Base-by-base conservation (phyloP, 2,329 filamentous ascomycete species). In the Aspergillus fumigatiaffinis region DNA sequence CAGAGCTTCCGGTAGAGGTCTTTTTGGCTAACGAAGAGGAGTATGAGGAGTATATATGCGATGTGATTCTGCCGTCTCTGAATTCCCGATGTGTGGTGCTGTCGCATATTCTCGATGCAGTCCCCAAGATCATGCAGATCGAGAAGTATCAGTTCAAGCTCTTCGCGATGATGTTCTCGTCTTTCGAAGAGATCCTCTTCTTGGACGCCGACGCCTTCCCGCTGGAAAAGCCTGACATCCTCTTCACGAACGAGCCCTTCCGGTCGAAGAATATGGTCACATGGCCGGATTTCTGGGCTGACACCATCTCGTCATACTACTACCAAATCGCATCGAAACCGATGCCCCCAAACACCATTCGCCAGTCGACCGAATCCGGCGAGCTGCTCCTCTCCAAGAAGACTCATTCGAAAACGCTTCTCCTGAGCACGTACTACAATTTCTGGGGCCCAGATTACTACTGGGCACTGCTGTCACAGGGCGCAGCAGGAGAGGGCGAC, bases 401-500 rank as follows among this genome's bases (percentile, higher is more conserved):
- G 46, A 70, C 71, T 2, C 78, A 80, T 54, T 60, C 67, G 3
- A 69, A 70, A 41, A 74, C 75, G 1, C 70, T 82, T 1, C 68
- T 80, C n/a, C 69, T 82, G 3, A 72, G 77, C 4, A 70, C 74
- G 2, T 82, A 82, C 63, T 82, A 82, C 66, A 82, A 81, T 61
- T 70, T 74, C 49, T 79, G 75, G 66, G 77, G 78, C 1, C 77
- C 78, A 3, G 62, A 69, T 0, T 72, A 73, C 53, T 82, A 78
- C 61, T 81, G 80, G 58, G 71, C 73, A 0, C 65, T 82, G 0
- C 69, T 80, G 8, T 76, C 73, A 3, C 79, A 80, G 63, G 79
- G 79, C 35, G 78, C 74, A 7, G 69, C 75, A 0, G 80, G 79
- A 10, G 73, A 81, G 65, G 80, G 80, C 17, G 79, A 82, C 66